Base-by-base conservation (phyloP, 768 basidiomycete genomes). In the Trametes cinnabarina region DNA sequence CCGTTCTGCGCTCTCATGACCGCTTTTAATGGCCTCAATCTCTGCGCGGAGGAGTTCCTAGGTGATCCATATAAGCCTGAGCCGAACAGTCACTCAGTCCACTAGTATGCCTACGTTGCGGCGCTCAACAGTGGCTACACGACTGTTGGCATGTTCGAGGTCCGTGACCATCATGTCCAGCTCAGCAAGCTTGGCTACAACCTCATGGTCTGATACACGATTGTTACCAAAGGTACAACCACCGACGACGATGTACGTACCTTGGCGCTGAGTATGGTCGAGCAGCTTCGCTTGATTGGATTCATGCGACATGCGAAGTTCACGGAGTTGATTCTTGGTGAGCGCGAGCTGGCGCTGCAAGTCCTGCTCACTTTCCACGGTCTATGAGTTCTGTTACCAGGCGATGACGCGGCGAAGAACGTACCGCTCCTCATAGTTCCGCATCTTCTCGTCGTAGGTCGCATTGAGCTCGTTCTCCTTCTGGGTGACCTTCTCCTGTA, bases 381-480 rank as follows among this genome's bases (percentile, higher is more conserved):
- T 7, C n/a, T n/a, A n/a, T n/a, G n/a, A n/a, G n/a, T n/a, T n/a
- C n/a, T n/a, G n/a, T n/a, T n/a, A n/a, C n/a, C n/a, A n/a, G n/a
- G n/a, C n/a, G n/a, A n/a, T n/a, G 34, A 15, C 37, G 14, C 37
- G 9, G 26, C 64, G 30, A 7, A 7, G 2, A 12, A 32, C 30
- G 30, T 7, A 94, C 94, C 96, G 83, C 68, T 96, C 96, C 71
- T 95, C 94, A 65, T 96, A 98, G 72, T 98, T 99, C 49, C 92
- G 80, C 69, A 99, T 79, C 64, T 88, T 88, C 74, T 99, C 97
- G 66, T 99, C 97, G 63, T 97, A 98, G 5, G 92, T 94, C 15
- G 96, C 97, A 63, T 96, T 92, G 19, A 98, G 78, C 74, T 98
- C 97, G 55, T 95, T 96, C 76, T 98, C 93, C 74, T 98, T 98